Evolutionary conservation across 2,329 filamentous ascomycete species (phyloP), one percentile per base, ranked within the genome.

Genomic region (Chaetothyriales sp.): DNA sequence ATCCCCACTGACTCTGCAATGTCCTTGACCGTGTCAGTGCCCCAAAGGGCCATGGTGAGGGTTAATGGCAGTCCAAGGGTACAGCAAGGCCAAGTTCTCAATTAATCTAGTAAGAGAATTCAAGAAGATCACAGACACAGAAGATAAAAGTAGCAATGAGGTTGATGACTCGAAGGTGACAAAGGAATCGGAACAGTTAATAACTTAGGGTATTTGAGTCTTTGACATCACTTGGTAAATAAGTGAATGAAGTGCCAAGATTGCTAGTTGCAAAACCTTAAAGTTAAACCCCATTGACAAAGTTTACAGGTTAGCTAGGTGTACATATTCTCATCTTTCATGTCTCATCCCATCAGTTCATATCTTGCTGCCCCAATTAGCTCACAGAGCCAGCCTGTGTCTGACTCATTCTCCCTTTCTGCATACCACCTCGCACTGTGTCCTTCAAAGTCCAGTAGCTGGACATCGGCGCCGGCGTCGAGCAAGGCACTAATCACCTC

Each of bases 1-100:
- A 98, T 89, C 52, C 92, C 92, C 46, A 96, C 86, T 1, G 92
- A 95, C 68, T 98, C 92, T 59, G 92, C 90, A 54, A 96, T 89
- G 66, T 98, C 92, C 61, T 82, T 83, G 61, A 98, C 86, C 61
- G 95, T 96, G 62, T 98, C 92, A 18, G 86, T 81, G 64, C 95
- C 96, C 92, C 92, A 96, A 60, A 95, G 81, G 42, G 79, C 59
- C 58, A 60, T 60, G 45, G 49, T 39, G 32, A 39, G 5, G 3
- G 32, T 36, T 3, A 25, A 3, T 25, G 22, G 22, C 22, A 43
- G 32, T 36, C 51, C 47, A 9, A 18, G 28, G 43, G 18, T 20
- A 28, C n/a, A 4, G 20, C n/a, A n/a, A 46, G 18, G n/a, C 8
- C 7, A n/a, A 28, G 5, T 19, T 3, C 3, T 25, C 22, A 25